Evolutionary conservation across 2,329 filamentous ascomycete genomes (phyloP).

Genomic region (Alternaria angustiovoidea): DNA sequence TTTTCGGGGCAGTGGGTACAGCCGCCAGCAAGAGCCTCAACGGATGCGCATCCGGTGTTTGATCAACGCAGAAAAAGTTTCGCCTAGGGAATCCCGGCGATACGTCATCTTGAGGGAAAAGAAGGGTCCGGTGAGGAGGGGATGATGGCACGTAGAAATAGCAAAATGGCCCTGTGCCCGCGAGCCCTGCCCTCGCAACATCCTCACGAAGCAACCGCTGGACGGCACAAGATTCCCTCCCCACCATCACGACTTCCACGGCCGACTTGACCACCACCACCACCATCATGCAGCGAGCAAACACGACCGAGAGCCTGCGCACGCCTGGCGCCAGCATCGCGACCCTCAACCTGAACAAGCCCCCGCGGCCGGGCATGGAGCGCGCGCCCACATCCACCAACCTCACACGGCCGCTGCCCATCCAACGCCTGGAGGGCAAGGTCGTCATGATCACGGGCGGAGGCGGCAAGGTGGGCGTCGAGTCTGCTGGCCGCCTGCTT

Average conservation of each 20-base stretch:
- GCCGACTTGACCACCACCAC: too few species aligned
- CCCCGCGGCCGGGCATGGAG: constrained; percentile 33
- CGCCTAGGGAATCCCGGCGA: constrained; percentile 34
- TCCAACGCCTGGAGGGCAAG: constrained; percentile 42
- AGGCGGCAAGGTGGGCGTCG: constrained; percentile 45
- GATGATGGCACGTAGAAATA: constrained; percentile 10
- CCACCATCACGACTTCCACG: background rate
- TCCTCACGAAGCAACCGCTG: constrained; percentile 13
- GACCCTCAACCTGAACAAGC: constrained; percentile 36
- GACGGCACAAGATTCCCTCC: constrained; percentile 10
- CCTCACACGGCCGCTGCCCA: constrained; percentile 37
- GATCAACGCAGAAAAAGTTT: constrained; percentile 30
- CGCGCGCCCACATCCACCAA: constrained; percentile 39
- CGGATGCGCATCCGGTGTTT: constrained; percentile 20
- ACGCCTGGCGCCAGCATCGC: constrained; percentile 24
- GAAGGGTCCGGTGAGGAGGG: constrained; percentile 22
- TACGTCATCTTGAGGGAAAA: constrained; percentile 33
- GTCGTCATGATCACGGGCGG: constrained; percentile 47
- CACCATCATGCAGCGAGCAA: constrained; percentile 11
- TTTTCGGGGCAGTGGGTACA: constrained; percentile 30
- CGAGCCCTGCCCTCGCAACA: background rate
- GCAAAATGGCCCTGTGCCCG: background rate
- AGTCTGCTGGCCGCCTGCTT: constrained; percentile 47
- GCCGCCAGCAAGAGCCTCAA: constrained; percentile 35
- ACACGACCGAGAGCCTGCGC: constrained; percentile 21